These are phyloP conservation scores for Botryotinia narcissicola DNA, from an alignment of 2,329 filamentous ascomycete species.

Conservation along the genomic window DNA sequence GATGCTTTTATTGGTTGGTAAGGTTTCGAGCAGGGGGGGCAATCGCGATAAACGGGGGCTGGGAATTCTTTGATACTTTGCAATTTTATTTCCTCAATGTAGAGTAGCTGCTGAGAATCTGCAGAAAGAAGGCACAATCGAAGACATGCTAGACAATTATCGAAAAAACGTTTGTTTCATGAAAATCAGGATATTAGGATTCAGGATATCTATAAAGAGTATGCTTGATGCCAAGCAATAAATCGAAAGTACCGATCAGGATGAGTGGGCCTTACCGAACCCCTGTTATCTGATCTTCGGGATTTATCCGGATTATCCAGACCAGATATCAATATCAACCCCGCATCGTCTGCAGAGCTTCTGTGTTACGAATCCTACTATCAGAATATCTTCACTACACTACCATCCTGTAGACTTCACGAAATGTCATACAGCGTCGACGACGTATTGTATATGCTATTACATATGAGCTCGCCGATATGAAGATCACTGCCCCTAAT, in stretches of 20 bases:
- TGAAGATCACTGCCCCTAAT: not conserved
- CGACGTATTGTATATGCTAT: not conserved
- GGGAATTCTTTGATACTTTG: not conserved
- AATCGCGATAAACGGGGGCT: not conserved
- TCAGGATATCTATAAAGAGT: not conserved
- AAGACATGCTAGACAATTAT: not conserved
- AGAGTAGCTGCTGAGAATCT: not conserved
- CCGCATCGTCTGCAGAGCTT: not conserved
- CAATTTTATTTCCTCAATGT: too few species aligned
- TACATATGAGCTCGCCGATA: not conserved
- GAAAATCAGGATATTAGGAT: too few species aligned
- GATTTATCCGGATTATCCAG: not conserved
- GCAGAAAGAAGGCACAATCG: too few species aligned
- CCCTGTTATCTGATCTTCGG: not conserved
- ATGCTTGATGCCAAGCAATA: not conserved
- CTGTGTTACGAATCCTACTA: not conserved
- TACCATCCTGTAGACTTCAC: not conserved
- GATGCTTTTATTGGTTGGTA: slow-evolving; percentile 12
- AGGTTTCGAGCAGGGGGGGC: not conserved
- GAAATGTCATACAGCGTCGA: not conserved
- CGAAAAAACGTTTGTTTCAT: not conserved
- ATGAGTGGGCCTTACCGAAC: not conserved
- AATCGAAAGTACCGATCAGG: not conserved
- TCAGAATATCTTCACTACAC: not conserved
- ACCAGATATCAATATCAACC: not conserved